These are phyloP conservation scores for Lotus japonicus DNA, from an alignment of 306 rosid species.

Conservation along the genomic window DNA sequence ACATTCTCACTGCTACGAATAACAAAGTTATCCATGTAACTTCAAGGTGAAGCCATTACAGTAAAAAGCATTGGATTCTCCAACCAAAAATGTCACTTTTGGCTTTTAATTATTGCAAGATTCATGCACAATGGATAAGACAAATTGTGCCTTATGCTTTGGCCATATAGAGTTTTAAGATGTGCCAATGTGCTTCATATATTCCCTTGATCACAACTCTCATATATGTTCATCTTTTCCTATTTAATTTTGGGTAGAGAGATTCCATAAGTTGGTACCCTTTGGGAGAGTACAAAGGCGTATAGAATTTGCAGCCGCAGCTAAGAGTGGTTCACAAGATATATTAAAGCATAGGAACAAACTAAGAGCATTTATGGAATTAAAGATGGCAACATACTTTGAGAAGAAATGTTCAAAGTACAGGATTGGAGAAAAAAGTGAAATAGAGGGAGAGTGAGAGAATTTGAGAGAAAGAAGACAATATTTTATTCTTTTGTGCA, in stretches of 20 bases:
- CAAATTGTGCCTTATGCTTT: conserved; percentile 55
- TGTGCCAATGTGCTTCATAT: conserved; percentile 28
- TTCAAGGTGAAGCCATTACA: conserved; percentile 56
- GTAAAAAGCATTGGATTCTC: conserved; percentile 67
- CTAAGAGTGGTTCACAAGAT: conserved; percentile 34
- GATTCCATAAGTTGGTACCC: conserved; percentile 23
- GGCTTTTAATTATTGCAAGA: conserved; percentile 30
- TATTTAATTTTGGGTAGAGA: conserved; percentile 14
- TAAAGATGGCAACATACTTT: conserved; percentile 22
- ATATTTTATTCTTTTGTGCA: neutral
- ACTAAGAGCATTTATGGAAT: conserved; percentile 23
- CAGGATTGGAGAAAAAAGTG: conserved; percentile 14
- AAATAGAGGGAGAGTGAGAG: neutral
- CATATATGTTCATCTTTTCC: conserved; percentile 1
- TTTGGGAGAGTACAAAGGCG: conserved; percentile 10
- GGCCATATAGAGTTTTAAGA: conserved; percentile 25
- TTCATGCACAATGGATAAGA: conserved; percentile 58
- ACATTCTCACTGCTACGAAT: conserved; percentile 12
- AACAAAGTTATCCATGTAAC: conserved; percentile 28
- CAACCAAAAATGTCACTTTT: conserved; percentile 41
- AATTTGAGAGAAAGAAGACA: conserved; percentile 6
- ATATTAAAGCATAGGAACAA: conserved; percentile 34
- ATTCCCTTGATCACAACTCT: conserved; percentile 34
- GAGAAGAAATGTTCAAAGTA: conserved; percentile 26
- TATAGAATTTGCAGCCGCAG: conserved; percentile 27